These are phyloP conservation scores for Ramularia collo-cygni DNA, from an alignment of 2,329 filamentous ascomycete species.

Conservation along the genomic window DNA sequence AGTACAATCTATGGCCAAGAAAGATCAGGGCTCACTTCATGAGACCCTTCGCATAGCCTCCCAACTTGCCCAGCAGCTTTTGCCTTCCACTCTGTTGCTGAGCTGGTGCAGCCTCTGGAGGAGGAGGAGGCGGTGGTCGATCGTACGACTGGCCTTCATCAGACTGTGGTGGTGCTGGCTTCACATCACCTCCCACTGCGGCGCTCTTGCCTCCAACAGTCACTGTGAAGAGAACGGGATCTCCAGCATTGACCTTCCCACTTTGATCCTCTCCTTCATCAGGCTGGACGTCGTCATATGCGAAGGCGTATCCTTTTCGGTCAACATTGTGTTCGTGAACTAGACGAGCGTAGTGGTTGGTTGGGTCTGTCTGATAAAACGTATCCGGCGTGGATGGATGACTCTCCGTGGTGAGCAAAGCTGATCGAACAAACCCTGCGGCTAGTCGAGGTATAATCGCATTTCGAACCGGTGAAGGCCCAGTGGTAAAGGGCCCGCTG, in stretches of 20 bases:
- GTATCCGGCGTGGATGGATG: conserved; percentile 32
- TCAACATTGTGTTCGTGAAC: conserved; percentile 56
- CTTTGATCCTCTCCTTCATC: conserved; percentile 50
- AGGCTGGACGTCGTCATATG: conserved; percentile 58
- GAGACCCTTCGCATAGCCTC: conserved; percentile 5
- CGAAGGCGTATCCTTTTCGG: conserved; percentile 58
- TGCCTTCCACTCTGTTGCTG: conserved; percentile 1
- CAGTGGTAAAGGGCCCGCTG: conserved; percentile 53
- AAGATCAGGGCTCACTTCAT: conserved; percentile 1
- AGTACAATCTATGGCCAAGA: too few relatives aligned
- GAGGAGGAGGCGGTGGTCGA: conserved; percentile 13
- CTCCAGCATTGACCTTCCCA: conserved; percentile 44
- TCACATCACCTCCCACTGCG: conserved; percentile 3
- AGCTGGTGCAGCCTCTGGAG: conserved; percentile 5
- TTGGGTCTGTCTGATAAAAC: conserved; percentile 31
- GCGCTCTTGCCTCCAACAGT: conserved; percentile 17
- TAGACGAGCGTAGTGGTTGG: conserved; percentile 54
- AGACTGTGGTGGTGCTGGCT: conserved; percentile 4
- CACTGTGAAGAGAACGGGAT: conserved; percentile 37
- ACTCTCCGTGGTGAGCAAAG: conserved; percentile 46
- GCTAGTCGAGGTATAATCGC: conserved; percentile 69
- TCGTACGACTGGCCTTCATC: conserved; percentile 8
- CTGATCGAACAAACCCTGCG: conserved; percentile 71
- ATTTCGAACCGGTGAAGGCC: conserved; percentile 38
- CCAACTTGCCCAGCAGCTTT: conserved; percentile 4